Evolutionary conservation across 2,329 filamentous ascomycete species (phyloP).

Genomic region (Colletotrichum abscissum): DNA sequence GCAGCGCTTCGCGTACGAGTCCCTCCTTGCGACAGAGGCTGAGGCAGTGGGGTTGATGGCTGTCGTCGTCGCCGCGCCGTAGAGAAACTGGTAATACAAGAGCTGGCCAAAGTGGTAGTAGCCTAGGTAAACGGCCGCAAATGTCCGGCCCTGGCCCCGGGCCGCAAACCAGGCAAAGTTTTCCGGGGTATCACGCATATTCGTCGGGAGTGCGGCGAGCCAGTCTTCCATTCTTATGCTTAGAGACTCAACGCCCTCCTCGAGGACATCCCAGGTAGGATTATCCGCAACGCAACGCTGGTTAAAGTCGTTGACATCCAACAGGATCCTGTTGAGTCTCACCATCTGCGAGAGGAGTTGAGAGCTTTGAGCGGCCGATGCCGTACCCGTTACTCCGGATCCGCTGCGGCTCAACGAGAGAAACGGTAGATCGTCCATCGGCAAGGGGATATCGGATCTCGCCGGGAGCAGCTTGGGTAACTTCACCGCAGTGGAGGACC

Average conservation of each 20-base stretch:
- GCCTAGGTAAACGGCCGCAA: constrained; percentile 57
- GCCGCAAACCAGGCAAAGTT: constrained; percentile 50
- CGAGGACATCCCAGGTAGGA: constrained; percentile 43
- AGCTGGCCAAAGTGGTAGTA: constrained; percentile 59
- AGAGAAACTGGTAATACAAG: constrained; percentile 59
- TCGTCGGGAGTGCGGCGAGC: constrained; percentile 46
- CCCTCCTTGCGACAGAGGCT: constrained; percentile 34
- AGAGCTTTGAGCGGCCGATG: constrained; percentile 32
- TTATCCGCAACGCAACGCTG: constrained; percentile 42
- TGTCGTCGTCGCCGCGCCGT: constrained; percentile 37
- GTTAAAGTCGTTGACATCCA: constrained; percentile 53
- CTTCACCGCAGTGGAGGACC: constrained; percentile 40
- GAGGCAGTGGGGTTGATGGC: constrained; percentile 29
- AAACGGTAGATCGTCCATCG: constrained; percentile 50
- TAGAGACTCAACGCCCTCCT: constrained; percentile 43
- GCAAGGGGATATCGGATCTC: constrained; percentile 43
- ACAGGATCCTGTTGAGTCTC: constrained; percentile 46
- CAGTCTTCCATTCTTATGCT: constrained; percentile 48
- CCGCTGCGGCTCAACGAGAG: constrained; percentile 34
- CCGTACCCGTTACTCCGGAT: neutral
- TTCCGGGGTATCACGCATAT: constrained; percentile 49
- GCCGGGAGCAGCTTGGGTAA: constrained; percentile 38
- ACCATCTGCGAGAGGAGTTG: constrained; percentile 45
- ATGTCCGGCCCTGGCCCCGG: constrained; percentile 53
- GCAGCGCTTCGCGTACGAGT: constrained; percentile 52